Evolutionary conservation across 768 basidiomycete species (phyloP).

Genomic region (Lyophyllum atratum): DNA sequence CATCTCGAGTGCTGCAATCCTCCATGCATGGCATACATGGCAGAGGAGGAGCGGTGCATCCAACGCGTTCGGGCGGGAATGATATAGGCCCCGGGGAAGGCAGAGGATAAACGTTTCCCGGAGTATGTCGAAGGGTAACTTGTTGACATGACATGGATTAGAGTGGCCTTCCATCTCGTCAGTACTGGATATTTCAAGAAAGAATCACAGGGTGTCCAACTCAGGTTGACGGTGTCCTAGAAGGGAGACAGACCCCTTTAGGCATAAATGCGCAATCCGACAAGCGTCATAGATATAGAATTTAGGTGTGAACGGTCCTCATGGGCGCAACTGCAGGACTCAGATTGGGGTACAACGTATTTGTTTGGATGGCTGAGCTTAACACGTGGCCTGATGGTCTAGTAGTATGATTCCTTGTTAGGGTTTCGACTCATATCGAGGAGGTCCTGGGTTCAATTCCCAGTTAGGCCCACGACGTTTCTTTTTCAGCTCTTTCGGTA

Average conservation of each 20-base stretch:
- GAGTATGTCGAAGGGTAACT: not conserved
- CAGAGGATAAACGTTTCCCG: not conserved
- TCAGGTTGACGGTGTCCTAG: no score
- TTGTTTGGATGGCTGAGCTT: no score
- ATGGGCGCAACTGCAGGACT: no score
- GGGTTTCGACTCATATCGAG: not conserved
- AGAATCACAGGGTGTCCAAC: no score
- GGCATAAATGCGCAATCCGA: no score
- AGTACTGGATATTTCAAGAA: no score
- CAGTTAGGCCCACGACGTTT: not conserved
- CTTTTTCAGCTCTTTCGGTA: not conserved
- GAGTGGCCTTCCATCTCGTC: no score
- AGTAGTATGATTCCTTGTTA: conserved; percentile 5
- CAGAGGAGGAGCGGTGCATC: not conserved
- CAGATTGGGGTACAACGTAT: no score
- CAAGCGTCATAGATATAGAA: no score
- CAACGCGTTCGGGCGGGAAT: not conserved
- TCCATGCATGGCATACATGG: not conserved
- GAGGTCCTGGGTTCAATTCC: conserved; percentile 5
- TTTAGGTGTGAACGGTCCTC: no score
- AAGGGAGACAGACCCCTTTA: no score
- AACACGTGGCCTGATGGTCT: not conserved
- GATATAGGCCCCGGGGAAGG: not conserved
- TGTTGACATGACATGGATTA: no score
- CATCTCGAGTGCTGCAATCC: not conserved